phyloP scores from a whole-genome alignment of 2,329 filamentous ascomycete genomes.

The Geoglossum cookeanum region DNA sequence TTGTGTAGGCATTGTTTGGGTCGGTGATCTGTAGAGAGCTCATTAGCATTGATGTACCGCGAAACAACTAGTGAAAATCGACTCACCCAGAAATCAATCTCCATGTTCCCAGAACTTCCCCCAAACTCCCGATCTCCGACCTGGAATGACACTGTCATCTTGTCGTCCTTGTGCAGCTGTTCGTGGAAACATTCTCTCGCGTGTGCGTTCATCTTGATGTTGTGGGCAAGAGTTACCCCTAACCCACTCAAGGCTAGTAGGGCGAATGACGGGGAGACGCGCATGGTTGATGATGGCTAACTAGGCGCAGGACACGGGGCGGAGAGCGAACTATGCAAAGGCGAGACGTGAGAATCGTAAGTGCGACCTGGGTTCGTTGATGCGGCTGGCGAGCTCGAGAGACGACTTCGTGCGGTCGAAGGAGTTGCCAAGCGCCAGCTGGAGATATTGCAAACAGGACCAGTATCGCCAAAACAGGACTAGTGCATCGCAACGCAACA shows the following conservation, averaged over 20 bases:
- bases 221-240: constrained; percentile 58
- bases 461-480: background rate
- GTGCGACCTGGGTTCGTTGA: background rate
- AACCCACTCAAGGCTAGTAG: constrained; percentile 24
- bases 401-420: background rate
- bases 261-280: constrained; percentile 14
- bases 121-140: constrained; percentile 94
- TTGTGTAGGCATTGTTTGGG: constrained; percentile 54
- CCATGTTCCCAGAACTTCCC: constrained; percentile 66
- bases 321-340: background rate
- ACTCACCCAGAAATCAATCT: constrained; percentile 94
- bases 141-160: constrained; percentile 97
- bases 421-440: background rate
- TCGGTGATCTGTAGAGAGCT: constrained; percentile 51
- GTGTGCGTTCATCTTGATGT: constrained; percentile 86
- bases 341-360: background rate
- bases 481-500: background rate
- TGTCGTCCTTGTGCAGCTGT: constrained; percentile 75
- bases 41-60: background rate
- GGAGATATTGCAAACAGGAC: background rate
- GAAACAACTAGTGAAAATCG: background rate
- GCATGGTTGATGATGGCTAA: constrained; percentile 10
- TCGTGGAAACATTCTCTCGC: constrained; percentile 97
- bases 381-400: background rate
- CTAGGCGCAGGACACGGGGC: background rate